These are phyloP conservation scores for Chalara sp. DNA, from an alignment of 2,329 filamentous ascomycete genomes.

Conservation along the genomic window DNA sequence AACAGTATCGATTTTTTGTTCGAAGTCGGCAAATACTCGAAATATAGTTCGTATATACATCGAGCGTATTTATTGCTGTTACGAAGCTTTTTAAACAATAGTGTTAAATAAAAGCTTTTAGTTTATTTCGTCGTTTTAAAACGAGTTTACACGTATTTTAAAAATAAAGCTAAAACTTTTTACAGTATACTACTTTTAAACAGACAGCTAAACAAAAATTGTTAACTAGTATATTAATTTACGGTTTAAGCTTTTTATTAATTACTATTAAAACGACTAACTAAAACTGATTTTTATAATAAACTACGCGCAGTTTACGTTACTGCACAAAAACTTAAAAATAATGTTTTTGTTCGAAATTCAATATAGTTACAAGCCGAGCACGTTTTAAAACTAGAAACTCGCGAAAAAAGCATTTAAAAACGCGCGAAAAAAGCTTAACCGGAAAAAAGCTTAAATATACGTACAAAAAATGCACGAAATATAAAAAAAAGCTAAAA, in stretches of 20 bases:
- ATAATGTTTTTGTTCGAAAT: background rate
- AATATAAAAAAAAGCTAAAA: too few relatives aligned
- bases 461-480: too few relatives aligned
- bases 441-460: too few relatives aligned
- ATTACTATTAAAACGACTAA: background rate
- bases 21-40: background rate
- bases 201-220: background rate
- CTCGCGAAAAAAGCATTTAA: background rate
- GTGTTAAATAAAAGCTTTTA: background rate
- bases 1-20: background rate
- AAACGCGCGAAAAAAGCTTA: too few relatives aligned
- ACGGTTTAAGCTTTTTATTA: background rate
- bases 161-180: too few relatives aligned
- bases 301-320: background rate
- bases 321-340: background rate
- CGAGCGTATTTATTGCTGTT: background rate
- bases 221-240: background rate
- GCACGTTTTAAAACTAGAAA: background rate
- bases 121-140: background rate
- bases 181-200: background rate
- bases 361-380: background rate
- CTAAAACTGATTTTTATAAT: background rate
- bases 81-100: background rate
- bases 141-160: too few relatives aligned
- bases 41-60: background rate